Percentiles rank a stretch among this genome's conserved stretches.
These are phyloP conservation scores for Amyloporia xantha DNA, from an alignment of 768 basidiomycete genomes.

Conservation along the genomic window DNA sequence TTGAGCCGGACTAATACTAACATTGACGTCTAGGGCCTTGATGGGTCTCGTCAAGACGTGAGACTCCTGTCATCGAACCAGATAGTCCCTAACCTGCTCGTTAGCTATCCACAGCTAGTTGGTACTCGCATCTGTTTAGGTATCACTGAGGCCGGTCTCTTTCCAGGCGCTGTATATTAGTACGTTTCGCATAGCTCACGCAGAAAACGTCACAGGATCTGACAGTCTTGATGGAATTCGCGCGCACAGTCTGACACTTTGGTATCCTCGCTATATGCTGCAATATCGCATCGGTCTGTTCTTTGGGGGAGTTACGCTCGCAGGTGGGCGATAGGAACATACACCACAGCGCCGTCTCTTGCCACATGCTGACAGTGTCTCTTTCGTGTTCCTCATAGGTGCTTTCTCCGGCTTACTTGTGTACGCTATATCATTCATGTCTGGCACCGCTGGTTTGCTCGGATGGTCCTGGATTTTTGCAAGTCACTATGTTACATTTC, in stretches of 20 bases:
- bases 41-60: constrained; percentile 69
- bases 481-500: not conserved
- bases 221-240: not conserved
- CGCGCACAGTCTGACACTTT: constrained; percentile 17
- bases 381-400: not conserved
- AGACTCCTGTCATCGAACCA: no score
- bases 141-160: constrained; percentile 61
- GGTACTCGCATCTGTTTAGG: constrained; percentile 54
- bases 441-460: constrained; percentile 20
- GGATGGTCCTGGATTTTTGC: constrained; percentile 31
- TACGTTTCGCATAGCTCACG: constrained; percentile 18
- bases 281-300: constrained; percentile 23
- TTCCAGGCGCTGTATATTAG: constrained; percentile 74
- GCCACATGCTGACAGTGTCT: no score
- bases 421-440: constrained; percentile 31
- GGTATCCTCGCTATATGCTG: constrained; percentile 25
- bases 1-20: not conserved
- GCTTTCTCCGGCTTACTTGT: constrained; percentile 28
- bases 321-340: no score
- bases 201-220: not conserved
- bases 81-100: not conserved
- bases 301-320: constrained; percentile 21
- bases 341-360: no score
- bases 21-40: no score
- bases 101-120: constrained; percentile 58